Evolutionary conservation across 129 eudicot genomes (phyloP).

Genomic region (Chrysanthemum seticuspe): DNA sequence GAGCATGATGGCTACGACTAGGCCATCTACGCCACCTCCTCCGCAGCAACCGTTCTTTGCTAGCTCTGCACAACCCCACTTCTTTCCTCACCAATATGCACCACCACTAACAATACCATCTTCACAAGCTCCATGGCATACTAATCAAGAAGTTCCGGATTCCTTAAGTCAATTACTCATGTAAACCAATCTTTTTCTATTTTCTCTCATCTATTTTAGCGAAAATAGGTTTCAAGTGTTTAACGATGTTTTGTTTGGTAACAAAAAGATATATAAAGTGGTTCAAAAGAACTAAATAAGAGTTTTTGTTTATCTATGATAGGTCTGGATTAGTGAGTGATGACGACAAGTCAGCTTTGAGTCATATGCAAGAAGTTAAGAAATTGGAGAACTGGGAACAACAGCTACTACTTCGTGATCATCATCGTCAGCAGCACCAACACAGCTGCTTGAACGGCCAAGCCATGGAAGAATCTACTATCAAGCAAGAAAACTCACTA

Average conservation of each 20-base stretch:
- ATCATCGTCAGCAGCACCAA: constrained; percentile 20
- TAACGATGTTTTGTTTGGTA: constrained; percentile 8
- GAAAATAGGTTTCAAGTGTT: constrained; percentile 10
- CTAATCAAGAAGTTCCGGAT: constrained; percentile 54
- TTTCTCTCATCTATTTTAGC: constrained; percentile 8
- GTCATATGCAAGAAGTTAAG: constrained; percentile 41
- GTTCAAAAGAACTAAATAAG: neutral
- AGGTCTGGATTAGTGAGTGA: constrained; percentile 62
- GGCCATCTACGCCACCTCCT: constrained; percentile 40
- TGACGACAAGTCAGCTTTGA: constrained; percentile 38
- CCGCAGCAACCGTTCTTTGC: constrained; percentile 34
- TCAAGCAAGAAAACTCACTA: constrained; percentile 55
- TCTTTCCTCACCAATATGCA: constrained; percentile 37
- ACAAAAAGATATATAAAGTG: neutral
- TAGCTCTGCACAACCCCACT: constrained; percentile 28
- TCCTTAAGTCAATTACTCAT: constrained; percentile 77
- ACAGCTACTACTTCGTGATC: constrained; percentile 36
- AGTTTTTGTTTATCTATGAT: constrained; percentile 11
- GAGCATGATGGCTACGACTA: constrained; percentile 46
- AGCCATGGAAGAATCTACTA: constrained; percentile 30
- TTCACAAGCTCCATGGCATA: constrained; percentile 49
- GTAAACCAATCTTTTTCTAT: constrained; percentile 35
- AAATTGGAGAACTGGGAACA: constrained; percentile 75
- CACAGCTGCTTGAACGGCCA: constrained; percentile 24
- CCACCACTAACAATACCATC: constrained; percentile 31